These are phyloP conservation scores for Trametes punicea DNA, from an alignment of 768 basidiomycete genomes.

Conservation along the genomic window DNA sequence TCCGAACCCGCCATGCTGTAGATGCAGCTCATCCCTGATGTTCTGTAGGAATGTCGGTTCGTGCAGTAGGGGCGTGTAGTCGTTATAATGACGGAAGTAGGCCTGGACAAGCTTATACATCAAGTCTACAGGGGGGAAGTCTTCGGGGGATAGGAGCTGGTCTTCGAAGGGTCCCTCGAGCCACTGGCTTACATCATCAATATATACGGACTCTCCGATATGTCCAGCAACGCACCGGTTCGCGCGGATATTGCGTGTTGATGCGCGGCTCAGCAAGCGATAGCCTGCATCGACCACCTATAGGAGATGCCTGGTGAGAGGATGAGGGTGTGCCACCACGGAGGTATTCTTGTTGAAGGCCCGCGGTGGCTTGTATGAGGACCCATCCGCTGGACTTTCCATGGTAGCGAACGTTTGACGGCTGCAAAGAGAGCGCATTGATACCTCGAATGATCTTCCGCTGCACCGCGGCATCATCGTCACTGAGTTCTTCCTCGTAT, in stretches of 20 bases:
- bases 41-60: slow-evolving; percentile 60
- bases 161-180: background rate
- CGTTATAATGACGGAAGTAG: slow-evolving; percentile 60
- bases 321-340: slow-evolving; percentile 10
- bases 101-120: slow-evolving; percentile 49
- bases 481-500: slow-evolving; percentile 28
- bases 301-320: no score
- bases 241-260: background rate
- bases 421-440: slow-evolving; percentile 25
- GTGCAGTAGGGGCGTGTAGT: slow-evolving; percentile 68
- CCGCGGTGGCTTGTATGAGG: slow-evolving; percentile 38
- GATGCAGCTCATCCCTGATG: slow-evolving; percentile 47
- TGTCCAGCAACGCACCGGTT: background rate
- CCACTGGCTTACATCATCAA: background rate
- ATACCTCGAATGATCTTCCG: slow-evolving; percentile 27
- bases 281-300: background rate
- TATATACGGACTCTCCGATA: background rate
- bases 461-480: slow-evolving; percentile 21
- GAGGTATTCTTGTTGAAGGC: slow-evolving; percentile 36
- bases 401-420: slow-evolving; percentile 33
- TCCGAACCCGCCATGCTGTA: slow-evolving; percentile 49
- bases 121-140: slow-evolving; percentile 52
- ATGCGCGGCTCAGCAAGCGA: background rate
- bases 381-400: slow-evolving; percentile 42
- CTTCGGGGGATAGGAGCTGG: slow-evolving; percentile 29